These are phyloP conservation scores for Ormosia semicastrata DNA, from an alignment of 306 rosid genomes.

Conservation along the genomic window DNA sequence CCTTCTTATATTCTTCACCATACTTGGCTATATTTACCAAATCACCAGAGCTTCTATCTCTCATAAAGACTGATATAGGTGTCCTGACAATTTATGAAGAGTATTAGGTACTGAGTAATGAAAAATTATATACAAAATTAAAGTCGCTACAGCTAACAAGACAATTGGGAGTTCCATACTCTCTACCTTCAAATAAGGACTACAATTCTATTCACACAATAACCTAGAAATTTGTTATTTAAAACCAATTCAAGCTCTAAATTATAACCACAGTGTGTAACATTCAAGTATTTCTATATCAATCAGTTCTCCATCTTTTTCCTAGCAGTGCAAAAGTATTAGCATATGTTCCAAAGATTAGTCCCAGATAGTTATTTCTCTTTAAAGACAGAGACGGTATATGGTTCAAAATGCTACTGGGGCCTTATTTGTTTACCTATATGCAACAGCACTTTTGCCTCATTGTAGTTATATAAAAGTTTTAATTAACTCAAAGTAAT, in stretches of 20 bases:
- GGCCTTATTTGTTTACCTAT: not conserved
- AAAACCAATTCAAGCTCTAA: not conserved
- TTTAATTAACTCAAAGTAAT: not conserved
- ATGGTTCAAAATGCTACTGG: not conserved
- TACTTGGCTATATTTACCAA: slow-evolving; percentile 79
- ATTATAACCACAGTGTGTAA: not conserved
- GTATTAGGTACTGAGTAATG: slow-evolving; percentile 7
- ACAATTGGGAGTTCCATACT: not conserved
- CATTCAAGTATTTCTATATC: not conserved
- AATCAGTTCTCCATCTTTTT: not conserved
- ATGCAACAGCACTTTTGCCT: too few relatives aligned
- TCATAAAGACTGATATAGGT: slow-evolving; percentile 57
- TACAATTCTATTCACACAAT: not conserved
- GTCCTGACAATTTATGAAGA: slow-evolving; percentile 51
- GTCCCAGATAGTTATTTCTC: not conserved
- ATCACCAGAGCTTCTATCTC: slow-evolving; percentile 47
- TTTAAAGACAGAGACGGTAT: not conserved
- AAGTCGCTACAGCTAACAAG: not conserved
- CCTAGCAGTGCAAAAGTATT: not conserved
- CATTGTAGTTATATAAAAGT: too few relatives aligned
- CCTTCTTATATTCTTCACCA: slow-evolving; percentile 68
- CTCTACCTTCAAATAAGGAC: not conserved
- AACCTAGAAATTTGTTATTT: not conserved
- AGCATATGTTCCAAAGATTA: not conserved
- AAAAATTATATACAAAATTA: not conserved